phyloP scores from a whole-genome alignment of 1,284 basidiomycete genomes.

The Schizophyllum commune region DNA sequence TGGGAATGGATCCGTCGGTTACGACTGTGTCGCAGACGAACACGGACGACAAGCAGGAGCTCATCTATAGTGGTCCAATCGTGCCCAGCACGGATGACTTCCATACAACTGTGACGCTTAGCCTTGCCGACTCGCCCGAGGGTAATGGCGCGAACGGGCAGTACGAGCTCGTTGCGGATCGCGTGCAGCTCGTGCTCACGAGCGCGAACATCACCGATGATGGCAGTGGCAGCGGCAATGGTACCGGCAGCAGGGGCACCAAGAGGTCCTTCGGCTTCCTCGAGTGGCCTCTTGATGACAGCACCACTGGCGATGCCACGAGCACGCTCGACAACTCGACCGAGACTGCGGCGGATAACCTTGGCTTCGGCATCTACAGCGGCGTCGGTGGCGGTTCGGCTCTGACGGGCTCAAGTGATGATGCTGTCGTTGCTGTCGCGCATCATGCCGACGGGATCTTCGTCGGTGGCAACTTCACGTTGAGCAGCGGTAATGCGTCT shows the following conservation, averaged over 20 bases:
- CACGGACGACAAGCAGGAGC: slow-evolving; percentile 47
- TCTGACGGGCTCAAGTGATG: slow-evolving; percentile 25
- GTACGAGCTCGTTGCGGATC: slow-evolving; percentile 78
- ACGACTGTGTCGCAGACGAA: slow-evolving; percentile 73
- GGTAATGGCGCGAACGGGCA: slow-evolving; percentile 57
- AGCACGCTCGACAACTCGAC: slow-evolving; percentile 58
- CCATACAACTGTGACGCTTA: slow-evolving; percentile 67
- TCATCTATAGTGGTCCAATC: slow-evolving; percentile 80
- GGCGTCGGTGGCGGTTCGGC: slow-evolving; percentile 40
- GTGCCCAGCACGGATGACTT: slow-evolving; percentile 68
- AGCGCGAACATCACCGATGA: slow-evolving; percentile 40
- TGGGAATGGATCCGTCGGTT: slow-evolving; percentile 55
- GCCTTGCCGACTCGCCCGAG: slow-evolving; percentile 50
- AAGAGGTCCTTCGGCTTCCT: slow-evolving; percentile 65
- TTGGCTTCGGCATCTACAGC: slow-evolving; percentile 53
- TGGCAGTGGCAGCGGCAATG: slow-evolving; percentile 23
- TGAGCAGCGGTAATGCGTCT: slow-evolving; percentile 48
- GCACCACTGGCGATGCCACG: slow-evolving; percentile 44
- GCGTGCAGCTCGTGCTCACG: slow-evolving; percentile 66
- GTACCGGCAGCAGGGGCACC: slow-evolving; percentile 21
- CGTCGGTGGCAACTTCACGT: slow-evolving; percentile 72
- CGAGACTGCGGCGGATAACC: slow-evolving; percentile 61
- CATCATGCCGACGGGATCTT: slow-evolving; percentile 66
- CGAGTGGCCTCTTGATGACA: slow-evolving; percentile 61
- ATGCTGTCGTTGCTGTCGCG: slow-evolving; percentile 48